These are phyloP conservation scores for Iodosphaeria phyllophila DNA, from an alignment of 2,329 filamentous ascomycete species.

Conservation along the genomic window DNA sequence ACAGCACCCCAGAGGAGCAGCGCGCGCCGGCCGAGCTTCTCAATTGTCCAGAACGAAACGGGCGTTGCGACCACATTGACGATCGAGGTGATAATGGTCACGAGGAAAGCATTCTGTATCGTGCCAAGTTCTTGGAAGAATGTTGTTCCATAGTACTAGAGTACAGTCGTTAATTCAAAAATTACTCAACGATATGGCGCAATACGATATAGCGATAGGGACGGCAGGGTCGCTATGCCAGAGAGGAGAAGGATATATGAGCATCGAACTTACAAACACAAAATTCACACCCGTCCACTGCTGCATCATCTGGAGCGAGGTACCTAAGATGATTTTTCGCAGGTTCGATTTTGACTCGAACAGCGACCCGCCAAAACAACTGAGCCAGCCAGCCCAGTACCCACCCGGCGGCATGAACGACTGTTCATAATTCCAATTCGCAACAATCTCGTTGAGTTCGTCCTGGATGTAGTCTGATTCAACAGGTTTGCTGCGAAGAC, in stretches of 20 bases:
- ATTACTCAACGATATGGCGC: no score
- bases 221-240: no score
- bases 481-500: conserved; percentile 54
- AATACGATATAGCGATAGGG: no score
- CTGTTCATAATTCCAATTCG: conserved; percentile 76
- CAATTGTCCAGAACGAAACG: conserved; percentile 53
- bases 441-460: conserved; percentile 71
- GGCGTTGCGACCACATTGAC: conserved; percentile 60
- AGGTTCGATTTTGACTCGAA: conserved; percentile 44
- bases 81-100: conserved; percentile 55
- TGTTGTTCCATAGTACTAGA: conserved; percentile 48
- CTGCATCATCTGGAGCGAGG: conserved; percentile 14
- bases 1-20: conserved; percentile 50
- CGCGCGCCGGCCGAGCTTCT: conserved; percentile 48
- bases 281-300: conserved; percentile 46
- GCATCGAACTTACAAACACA: conserved; percentile 26
- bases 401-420: conserved; percentile 43
- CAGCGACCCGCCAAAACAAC: conserved; percentile 48
- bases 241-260: no score
- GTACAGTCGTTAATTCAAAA: no score
- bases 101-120: conserved; percentile 50
- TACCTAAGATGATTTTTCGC: conserved; percentile 34
- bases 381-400: conserved; percentile 51
- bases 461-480: conserved; percentile 59
- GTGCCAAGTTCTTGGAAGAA: conserved; percentile 51